phyloP scores from a whole-genome alignment of 2,329 filamentous ascomycete species.

The Tolypocladium sp. region DNA sequence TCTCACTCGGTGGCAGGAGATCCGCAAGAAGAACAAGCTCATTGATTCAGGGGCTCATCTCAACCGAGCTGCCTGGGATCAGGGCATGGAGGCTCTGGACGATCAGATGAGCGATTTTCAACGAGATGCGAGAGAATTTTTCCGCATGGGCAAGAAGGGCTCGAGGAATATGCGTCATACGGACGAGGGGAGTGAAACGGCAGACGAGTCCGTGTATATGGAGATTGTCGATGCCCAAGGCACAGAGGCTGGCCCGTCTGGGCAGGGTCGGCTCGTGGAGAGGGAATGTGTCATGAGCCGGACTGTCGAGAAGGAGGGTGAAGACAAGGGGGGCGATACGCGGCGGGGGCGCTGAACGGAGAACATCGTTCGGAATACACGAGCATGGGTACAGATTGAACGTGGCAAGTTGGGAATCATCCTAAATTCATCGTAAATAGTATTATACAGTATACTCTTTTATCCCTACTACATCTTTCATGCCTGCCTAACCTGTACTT shows the following conservation, averaged over 20 bases:
- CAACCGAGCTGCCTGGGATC: constrained; percentile 24
- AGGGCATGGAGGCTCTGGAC: constrained; percentile 26
- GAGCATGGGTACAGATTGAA: background rate
- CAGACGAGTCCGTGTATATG: constrained; percentile 19
- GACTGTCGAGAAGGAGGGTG: constrained; percentile 23
- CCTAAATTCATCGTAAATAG: constrained; percentile 12
- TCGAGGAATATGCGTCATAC: constrained; percentile 14
- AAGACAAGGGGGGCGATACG: background rate
- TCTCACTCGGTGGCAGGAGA: constrained; percentile 65
- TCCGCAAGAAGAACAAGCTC: constrained; percentile 50
- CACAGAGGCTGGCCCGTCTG: constrained; percentile 5
- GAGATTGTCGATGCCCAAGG: constrained; percentile 12
- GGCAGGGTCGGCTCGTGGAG: constrained; percentile 13
- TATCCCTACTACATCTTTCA: constrained; percentile 1
- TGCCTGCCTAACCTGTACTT: background rate
- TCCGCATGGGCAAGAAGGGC: constrained; percentile 14
- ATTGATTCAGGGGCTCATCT: constrained; percentile 35
- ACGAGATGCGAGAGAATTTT: constrained; percentile 21
- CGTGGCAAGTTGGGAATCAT: background rate
- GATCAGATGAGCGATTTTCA: constrained; percentile 26
- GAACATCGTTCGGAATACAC: background rate
- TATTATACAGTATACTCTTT: constrained; percentile 12
- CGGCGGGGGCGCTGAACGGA: background rate
- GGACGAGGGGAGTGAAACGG: constrained; percentile 17
- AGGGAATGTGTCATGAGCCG: constrained; percentile 28